Conservation (phyloP, 805 yeast species). For the Jamesozyma gamospora region DNA sequence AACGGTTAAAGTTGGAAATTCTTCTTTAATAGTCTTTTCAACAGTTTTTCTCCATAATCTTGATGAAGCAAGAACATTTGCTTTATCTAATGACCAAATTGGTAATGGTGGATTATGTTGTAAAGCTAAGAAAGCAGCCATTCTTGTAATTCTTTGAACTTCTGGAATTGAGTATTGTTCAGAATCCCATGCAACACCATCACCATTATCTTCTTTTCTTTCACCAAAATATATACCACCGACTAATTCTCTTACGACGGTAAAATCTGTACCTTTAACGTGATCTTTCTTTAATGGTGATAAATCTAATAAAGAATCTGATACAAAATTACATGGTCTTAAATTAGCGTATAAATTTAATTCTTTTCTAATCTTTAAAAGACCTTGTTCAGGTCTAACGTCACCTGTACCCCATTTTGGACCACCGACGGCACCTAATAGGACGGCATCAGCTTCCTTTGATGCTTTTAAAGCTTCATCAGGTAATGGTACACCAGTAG, state of each 20-base stretch:
- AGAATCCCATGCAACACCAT: conserved; percentile 84
- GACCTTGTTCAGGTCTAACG: conserved; percentile 96
- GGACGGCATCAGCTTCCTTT: conserved; percentile 84
- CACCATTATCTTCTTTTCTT: conserved; percentile 82
- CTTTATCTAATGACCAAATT: conserved; percentile 93
- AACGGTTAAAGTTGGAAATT: conserved; percentile 79
- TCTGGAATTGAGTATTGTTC: conserved; percentile 87
- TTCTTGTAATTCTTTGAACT: conserved; percentile 89
- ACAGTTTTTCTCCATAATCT: conserved; percentile 95
- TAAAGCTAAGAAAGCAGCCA: conserved; percentile 95
- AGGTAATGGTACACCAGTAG: conserved; percentile 86
- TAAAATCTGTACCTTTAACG: conserved; percentile 84
- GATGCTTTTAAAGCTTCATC: conserved; percentile 77
- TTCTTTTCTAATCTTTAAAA: conserved; percentile 88
- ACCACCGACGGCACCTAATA: conserved; percentile 97
- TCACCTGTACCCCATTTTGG: conserved; percentile 98
- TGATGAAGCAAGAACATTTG: conserved; percentile 92
- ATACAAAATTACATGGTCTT: conserved; percentile 91
- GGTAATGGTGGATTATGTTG: conserved; percentile 92
- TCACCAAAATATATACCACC: conserved; percentile 98
- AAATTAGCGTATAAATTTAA: conserved; percentile 89
- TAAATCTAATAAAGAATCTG: conserved; percentile 71
- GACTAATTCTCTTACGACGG: conserved; percentile 90
- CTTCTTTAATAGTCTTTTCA: conserved; percentile 69
- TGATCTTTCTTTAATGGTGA: conserved; percentile 81